Conservation (phyloP, 768 basidiomycete genomes). For the Tricholoma bakamatsutake region DNA sequence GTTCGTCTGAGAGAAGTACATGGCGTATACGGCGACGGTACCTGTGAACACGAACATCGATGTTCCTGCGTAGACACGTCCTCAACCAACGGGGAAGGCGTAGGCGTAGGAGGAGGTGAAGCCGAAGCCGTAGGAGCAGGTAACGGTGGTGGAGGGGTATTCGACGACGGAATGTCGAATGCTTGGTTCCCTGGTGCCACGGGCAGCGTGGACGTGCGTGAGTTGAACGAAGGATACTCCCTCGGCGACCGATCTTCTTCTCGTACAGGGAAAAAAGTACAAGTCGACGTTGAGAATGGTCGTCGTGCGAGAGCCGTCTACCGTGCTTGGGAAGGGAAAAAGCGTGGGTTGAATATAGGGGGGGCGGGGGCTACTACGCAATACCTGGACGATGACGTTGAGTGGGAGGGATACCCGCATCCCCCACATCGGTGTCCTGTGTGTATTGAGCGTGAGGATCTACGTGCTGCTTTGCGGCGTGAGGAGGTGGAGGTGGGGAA, state of each 20-base stretch:
- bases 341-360: background rate
- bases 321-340: background rate
- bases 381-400: background rate
- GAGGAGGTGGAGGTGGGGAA: background rate
- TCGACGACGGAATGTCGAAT: conserved; percentile 32
- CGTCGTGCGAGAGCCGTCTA: conserved; percentile 1
- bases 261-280: conserved; percentile 10
- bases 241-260: too few species aligned
- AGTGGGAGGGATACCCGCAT: conserved; percentile 1
- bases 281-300: conserved; percentile 12
- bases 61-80: background rate
- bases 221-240: conserved; percentile 3
- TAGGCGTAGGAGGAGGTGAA: background rate
- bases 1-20: conserved; percentile 56
- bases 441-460: background rate
- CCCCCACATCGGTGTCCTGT: background rate
- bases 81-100: background rate
- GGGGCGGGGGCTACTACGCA: background rate
- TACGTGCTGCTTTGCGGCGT: background rate
- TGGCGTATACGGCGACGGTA: conserved; percentile 16
- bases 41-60: background rate
- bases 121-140: background rate
- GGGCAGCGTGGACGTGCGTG: conserved; percentile 9
- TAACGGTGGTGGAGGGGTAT: conserved; percentile 1
- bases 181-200: conserved; percentile 35